Evolutionary conservation across 139 green algal genomes (phyloP).

Genomic region (Mesotaenium endlicherianum): DNA sequence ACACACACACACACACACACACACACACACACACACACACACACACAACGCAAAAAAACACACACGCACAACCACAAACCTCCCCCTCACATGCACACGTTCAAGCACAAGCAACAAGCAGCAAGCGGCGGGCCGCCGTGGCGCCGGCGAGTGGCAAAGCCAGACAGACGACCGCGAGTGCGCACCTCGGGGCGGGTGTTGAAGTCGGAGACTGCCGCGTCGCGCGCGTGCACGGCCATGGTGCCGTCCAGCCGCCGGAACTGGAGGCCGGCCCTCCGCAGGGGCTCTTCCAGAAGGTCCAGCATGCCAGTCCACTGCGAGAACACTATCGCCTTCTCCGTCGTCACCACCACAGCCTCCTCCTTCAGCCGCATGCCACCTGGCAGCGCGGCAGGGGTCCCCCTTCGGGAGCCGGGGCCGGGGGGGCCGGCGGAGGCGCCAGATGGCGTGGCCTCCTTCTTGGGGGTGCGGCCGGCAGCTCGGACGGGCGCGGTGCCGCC

Average conservation of each 20-base stretch:
- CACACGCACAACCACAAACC: no score
- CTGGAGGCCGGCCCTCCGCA: slow-evolving; percentile 56
- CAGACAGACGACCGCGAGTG: not conserved
- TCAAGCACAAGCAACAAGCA: no score
- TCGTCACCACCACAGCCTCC: not conserved
- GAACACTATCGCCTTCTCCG: slow-evolving; percentile 44
- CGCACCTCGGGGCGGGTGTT: slow-evolving; percentile 33
- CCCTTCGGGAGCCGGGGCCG: no score
- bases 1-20: no score
- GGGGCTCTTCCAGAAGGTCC: slow-evolving; percentile 78
- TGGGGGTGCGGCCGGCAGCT: no score
- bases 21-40: no score
- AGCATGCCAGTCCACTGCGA: slow-evolving; percentile 87
- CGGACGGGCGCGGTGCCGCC: no score
- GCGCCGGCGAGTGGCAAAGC: no score
- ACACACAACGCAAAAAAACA: no score
- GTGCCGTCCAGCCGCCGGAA: slow-evolving; percentile 80
- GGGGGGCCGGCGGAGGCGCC: not conserved
- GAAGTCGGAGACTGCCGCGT: slow-evolving; percentile 55
- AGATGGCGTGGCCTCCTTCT: not conserved
- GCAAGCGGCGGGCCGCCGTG: no score
- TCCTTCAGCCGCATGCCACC: slow-evolving; percentile 1
- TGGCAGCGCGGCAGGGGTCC: no score
- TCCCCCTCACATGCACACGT: no score
- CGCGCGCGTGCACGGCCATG: slow-evolving; percentile 54